Evolutionary conservation across 129 eudicot genomes (phyloP).

Genomic region (Silybum marianum): DNA sequence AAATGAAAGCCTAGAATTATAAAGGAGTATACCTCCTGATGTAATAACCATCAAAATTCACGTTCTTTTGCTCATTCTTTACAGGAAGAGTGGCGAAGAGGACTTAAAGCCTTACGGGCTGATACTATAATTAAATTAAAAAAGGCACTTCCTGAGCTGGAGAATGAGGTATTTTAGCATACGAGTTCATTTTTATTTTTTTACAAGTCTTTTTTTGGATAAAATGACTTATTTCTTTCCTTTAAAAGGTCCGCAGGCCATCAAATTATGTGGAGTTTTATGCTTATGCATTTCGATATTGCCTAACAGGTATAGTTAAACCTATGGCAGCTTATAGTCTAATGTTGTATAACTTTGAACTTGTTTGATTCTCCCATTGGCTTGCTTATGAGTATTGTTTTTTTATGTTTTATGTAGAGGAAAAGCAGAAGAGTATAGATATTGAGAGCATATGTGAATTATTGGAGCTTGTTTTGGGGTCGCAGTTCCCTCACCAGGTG

Average conservation of each 20-base stretch:
- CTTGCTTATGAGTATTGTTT: constrained; percentile 1
- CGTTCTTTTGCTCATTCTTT: constrained; percentile 11
- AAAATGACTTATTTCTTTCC: no score
- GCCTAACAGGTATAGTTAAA: constrained; percentile 69
- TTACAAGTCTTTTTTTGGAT: neutral
- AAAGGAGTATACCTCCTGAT: neutral
- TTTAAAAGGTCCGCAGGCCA: constrained; percentile 75
- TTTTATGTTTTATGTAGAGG: constrained; percentile 53
- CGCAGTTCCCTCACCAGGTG: constrained; percentile 75
- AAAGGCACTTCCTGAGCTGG: constrained; percentile 79
- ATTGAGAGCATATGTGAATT: constrained; percentile 86
- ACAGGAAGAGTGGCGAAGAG: constrained; percentile 97
- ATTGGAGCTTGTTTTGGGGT: constrained; percentile 88
- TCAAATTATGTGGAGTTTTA: constrained; percentile 81
- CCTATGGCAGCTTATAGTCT: neutral
- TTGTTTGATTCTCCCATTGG: neutral
- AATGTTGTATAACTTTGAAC: neutral
- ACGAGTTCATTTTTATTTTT: neutral
- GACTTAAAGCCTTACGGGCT: constrained; percentile 82
- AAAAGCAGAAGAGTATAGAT: constrained; percentile 96
- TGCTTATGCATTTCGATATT: constrained; percentile 77
- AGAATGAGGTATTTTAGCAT: constrained; percentile 67
- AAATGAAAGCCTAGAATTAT: neutral
- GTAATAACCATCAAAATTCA: constrained; percentile 1
- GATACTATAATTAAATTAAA: constrained; percentile 72